Evolutionary conservation across 169 alveolate genomes (phyloP).

Genomic region (Cryptosporidium canis): DNA sequence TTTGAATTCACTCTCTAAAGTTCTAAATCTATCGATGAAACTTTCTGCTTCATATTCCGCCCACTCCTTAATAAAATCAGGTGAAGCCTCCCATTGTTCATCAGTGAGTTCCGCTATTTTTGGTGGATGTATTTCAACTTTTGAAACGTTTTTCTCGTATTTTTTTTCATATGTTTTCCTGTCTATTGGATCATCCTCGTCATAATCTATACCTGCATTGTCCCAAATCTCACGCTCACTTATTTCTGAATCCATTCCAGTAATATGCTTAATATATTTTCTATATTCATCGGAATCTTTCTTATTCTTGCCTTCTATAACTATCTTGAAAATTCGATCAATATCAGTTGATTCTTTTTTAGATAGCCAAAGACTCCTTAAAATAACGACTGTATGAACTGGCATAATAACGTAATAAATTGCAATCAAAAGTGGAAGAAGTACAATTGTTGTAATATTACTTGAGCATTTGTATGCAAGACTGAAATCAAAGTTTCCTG

Average conservation of each 20-base stretch:
- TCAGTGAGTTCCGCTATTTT: constrained; percentile 62
- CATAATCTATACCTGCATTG: constrained; percentile 68
- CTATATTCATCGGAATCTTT: constrained; percentile 19
- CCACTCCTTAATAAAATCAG: constrained; percentile 62
- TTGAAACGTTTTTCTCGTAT: not conserved
- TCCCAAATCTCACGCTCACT: constrained; percentile 67
- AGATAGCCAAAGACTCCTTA: constrained; percentile 67
- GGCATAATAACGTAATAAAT: constrained; percentile 31
- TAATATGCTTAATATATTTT: constrained; percentile 21
- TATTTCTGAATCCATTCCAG: constrained; percentile 27
- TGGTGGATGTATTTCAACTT: constrained; percentile 8
- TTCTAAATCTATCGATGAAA: constrained; percentile 63
- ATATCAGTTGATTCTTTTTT: constrained; percentile 54
- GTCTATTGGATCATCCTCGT: constrained; percentile 56
- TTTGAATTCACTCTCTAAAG: constrained; percentile 24
- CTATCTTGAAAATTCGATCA: constrained; percentile 40
- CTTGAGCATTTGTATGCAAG: constrained; percentile 30
- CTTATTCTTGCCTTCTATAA: constrained; percentile 4
- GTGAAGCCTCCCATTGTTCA: constrained; percentile 70
- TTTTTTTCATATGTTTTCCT: constrained; percentile 21
- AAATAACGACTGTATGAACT: constrained; percentile 10
- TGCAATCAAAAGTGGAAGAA: constrained; percentile 40
- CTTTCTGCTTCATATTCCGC: constrained; percentile 70
- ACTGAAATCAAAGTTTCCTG: constrained; percentile 35
- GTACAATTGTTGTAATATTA: not conserved